phyloP scores from a whole-genome alignment of 257 asterid species.

The Scutellaria baicalensis region DNA sequence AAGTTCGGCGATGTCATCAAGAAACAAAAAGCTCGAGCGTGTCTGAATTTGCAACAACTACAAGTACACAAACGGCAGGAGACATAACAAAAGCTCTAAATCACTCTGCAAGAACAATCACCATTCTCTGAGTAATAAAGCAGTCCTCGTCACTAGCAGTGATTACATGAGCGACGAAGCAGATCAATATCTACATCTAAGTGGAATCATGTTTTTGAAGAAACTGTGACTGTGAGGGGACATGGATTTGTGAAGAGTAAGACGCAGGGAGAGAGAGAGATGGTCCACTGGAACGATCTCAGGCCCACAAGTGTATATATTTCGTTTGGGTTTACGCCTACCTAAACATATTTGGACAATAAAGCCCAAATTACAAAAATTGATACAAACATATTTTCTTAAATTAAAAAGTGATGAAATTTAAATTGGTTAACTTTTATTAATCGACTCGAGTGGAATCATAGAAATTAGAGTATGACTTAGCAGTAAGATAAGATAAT shows the following conservation, averaged over 20 bases:
- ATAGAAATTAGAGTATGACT: too few species aligned
- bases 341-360: background rate
- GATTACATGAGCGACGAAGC: background rate
- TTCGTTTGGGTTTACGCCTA: background rate
- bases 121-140: background rate
- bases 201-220: background rate
- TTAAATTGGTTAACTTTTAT: too few species aligned
- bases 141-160: background rate
- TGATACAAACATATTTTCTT: too few species aligned
- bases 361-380: too few species aligned
- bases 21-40: background rate
- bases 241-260: too few species aligned
- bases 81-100: background rate
- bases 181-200: background rate
- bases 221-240: background rate
- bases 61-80: background rate
- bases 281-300: background rate
- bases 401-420: too few species aligned
- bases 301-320: background rate
- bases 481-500: too few species aligned
- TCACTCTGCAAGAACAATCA: background rate
- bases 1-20: background rate
- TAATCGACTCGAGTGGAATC: too few species aligned
- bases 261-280: background rate
- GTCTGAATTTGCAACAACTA: background rate